Evolutionary conservation across 1,284 basidiomycete species (phyloP).

Genomic region (Meira miltonrushii): DNA sequence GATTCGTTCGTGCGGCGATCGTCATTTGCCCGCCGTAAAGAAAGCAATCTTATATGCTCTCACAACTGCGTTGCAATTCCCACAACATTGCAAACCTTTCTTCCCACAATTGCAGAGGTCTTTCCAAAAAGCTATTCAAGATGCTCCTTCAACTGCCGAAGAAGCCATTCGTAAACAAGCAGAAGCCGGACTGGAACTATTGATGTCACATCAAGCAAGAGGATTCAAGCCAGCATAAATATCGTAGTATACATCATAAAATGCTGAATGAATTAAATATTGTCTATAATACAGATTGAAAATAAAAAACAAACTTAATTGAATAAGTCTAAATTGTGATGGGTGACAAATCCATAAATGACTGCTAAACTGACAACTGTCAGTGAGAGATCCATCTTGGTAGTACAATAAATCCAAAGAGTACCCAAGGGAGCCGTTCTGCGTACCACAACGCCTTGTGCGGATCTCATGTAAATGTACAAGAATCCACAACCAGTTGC

Average conservation of each 20-base stretch:
- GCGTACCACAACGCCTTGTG: conserved; percentile 45
- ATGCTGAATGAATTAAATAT: too few relatives aligned
- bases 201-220: conserved; percentile 67
- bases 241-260: conserved; percentile 54
- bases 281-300: too few relatives aligned
- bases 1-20: conserved; percentile 58
- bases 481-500: neutral
- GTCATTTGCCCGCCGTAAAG: conserved; percentile 49
- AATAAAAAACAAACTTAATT: too few relatives aligned
- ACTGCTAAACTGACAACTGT: conserved; percentile 41
- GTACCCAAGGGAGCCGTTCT: conserved; percentile 51
- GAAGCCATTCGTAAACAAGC: conserved; percentile 72
- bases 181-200: conserved; percentile 75
- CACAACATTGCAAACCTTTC: conserved; percentile 89
- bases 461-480: conserved; percentile 19
- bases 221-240: neutral
- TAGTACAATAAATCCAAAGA: conserved; percentile 52
- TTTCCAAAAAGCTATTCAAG: conserved; percentile 87
- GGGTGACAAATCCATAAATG: conserved; percentile 29
- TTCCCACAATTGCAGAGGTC: conserved; percentile 96
- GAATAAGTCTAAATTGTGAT: conserved; percentile 26
- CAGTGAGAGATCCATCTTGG: conserved; percentile 45
- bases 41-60: conserved; percentile 44
- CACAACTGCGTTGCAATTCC: conserved; percentile 57
- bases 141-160: conserved; percentile 63